A percentile compares a stretch with the other conserved stretches of the same genome.
Conservation (phyloP, 2,329 filamentous ascomycete species). For the Pyricularia sp. region DNA sequence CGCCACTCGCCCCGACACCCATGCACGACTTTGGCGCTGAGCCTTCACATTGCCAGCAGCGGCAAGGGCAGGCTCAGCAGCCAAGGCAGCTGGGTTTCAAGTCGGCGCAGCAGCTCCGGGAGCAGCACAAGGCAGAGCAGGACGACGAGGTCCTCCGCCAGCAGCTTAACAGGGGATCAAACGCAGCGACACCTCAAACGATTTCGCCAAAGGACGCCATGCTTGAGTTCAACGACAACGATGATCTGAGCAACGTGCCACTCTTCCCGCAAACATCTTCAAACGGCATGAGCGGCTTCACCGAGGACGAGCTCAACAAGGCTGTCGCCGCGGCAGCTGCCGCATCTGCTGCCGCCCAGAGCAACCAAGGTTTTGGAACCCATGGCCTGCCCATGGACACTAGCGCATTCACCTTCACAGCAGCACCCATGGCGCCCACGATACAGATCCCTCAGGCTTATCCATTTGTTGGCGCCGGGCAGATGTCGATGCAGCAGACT, state of each 20-base stretch:
- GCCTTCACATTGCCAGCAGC: conserved; percentile 2
- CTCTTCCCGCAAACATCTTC: conserved; percentile 57
- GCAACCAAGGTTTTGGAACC: conserved; percentile 14
- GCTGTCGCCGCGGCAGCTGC: conserved; percentile 7
- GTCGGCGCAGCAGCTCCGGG: conserved; percentile 49
- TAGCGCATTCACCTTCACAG: conserved; percentile 19
- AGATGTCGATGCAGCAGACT: conserved; percentile 4
- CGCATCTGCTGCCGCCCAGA: conserved; percentile 10
- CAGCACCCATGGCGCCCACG: conserved; percentile 23
- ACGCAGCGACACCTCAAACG: conserved; percentile 55
- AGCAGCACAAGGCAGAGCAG: conserved; percentile 51
- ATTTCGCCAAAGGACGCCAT: conserved; percentile 93
- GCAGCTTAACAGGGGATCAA: conserved; percentile 19
- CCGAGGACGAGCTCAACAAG: conserved; percentile 29
- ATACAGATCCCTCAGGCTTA: conserved; percentile 41
- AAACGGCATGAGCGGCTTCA: conserved; percentile 24
- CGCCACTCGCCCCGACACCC: conserved; percentile 44
- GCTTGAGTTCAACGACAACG: conserved; percentile 71
- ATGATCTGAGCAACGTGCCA: conserved; percentile 55
- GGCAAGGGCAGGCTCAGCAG: conserved; percentile 10
- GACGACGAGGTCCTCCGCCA: conserved; percentile 39
- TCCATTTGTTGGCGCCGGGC: conserved; percentile 27
- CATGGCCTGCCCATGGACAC: conserved; percentile 12
- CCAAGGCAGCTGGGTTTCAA: conserved; percentile 30
- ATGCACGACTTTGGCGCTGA: conserved; percentile 31